Base-by-base conservation (phyloP, 176 grass and related monocot species). In the Musa acuminata region DNA sequence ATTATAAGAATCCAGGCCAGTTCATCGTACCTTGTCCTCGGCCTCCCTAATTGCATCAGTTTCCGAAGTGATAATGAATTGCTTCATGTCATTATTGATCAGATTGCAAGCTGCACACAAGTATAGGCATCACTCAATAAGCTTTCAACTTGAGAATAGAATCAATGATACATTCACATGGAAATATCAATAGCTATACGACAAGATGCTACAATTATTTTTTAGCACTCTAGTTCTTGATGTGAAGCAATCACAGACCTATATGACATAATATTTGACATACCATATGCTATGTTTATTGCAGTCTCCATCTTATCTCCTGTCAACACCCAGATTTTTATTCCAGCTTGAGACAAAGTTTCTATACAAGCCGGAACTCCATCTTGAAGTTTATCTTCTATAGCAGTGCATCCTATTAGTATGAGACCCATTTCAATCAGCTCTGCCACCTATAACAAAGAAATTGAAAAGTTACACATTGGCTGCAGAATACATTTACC, bases 241-340 rank as follows among this genome's bases (percentile, higher is more conserved):
- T 64, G 7, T 64, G 17, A 71, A 48, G 27, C 16, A 20, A 71
- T 19, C 64, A 51, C 11, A 78, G 13, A 51, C 51, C 55, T 52
- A 64, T 54, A 16, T 68, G 65, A 72, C 22, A 55, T 58, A 58
- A 52, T 51, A 26, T 80, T 73, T 4, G 60, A 64, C 72, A 82
- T 86, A 99, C 96, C 96, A 67, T 95, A 99, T 77, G 96, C 96
- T 84, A 99, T 99, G 77, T 99, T 99, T 84, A 99, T 99, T 72
- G 96, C 96, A 53, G 91, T 99, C 87, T 99, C 96, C 91, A 99
- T 89, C 68, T 99, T 99, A 89, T 99, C 96, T 29, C 96, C 96
- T 70, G 96, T 99, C 84, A 99, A 79, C 64, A 99, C 82, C 96
- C 96, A 99, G 84, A 99, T 95, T 81, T 95, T 99, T 84, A 99